Percentiles rank a stretch among this genome's conserved stretches.
Conservation (phyloP, 225 moss, liverwort and hornwort genomes). For the Marchantia polymorpha region DNA sequence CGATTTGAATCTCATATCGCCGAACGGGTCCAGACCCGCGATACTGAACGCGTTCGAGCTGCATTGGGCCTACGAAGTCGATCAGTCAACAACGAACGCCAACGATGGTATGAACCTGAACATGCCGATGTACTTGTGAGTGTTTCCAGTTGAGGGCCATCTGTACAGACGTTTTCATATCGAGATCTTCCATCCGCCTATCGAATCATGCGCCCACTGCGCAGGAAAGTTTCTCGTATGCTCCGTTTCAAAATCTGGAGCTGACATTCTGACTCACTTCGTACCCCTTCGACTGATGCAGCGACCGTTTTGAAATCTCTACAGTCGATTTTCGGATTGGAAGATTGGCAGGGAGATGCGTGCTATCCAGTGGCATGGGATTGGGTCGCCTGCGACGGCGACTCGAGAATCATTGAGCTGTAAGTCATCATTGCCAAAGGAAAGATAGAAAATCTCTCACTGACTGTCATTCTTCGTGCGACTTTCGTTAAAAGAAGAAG, state of each 20-base stretch:
- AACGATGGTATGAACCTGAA: slow-evolving; percentile 1
- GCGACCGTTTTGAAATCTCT: background rate
- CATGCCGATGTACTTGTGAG: background rate
- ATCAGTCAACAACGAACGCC: background rate
- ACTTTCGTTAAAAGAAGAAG: background rate
- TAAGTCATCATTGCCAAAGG: background rate
- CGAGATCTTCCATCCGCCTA: background rate
- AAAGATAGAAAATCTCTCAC: too few species aligned
- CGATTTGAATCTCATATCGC: background rate
- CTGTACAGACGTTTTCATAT: background rate
- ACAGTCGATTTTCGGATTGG: background rate
- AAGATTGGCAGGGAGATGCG: slow-evolving; percentile 10
- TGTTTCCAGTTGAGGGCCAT: background rate
- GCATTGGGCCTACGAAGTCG: background rate
- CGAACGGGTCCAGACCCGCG: slow-evolving; percentile 1
- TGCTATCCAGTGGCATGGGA: slow-evolving; percentile 17
- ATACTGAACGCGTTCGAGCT: slow-evolving; percentile 11
- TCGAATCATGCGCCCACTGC: background rate
- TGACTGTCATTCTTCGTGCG: background rate
- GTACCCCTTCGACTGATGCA: background rate
- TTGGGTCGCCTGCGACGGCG: background rate
- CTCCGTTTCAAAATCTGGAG: background rate
- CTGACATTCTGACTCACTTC: background rate
- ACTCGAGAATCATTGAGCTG: background rate
- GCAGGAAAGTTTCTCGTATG: background rate